Evolutionary conservation across 2,329 filamentous ascomycete genomes (phyloP).

Genomic region (Colletotrichum brevisporum): DNA sequence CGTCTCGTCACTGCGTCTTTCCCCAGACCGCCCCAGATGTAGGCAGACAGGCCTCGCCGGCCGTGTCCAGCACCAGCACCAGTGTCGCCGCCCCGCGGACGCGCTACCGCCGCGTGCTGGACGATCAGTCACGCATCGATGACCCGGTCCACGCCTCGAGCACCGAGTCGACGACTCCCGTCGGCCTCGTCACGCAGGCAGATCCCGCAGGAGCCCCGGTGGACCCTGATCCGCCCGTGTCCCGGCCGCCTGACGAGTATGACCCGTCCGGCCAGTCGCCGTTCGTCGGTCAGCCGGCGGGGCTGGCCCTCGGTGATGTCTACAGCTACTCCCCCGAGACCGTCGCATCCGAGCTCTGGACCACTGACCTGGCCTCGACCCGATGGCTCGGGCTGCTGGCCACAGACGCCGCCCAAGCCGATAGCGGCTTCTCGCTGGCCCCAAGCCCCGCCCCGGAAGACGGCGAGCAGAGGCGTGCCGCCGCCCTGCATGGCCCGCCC

Average conservation of each 20-base stretch:
- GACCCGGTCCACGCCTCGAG: not conserved
- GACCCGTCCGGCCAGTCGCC: conserved; percentile 6
- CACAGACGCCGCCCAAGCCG: conserved; percentile 50
- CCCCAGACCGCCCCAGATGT: conserved; percentile 19
- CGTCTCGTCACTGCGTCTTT: conserved; percentile 44
- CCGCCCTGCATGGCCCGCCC: conserved; percentile 9
- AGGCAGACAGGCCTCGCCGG: conserved; percentile 17
- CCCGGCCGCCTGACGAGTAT: conserved; percentile 13
- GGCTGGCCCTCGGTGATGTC: conserved; percentile 31
- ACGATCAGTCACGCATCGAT: conserved; percentile 7
- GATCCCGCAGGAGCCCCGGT: not conserved
- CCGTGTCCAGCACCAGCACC: not conserved
- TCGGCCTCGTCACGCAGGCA: conserved; percentile 12
- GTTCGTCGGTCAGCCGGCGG: conserved; percentile 25
- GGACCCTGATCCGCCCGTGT: not conserved
- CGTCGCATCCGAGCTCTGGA: conserved; percentile 46
- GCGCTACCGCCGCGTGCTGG: conserved; percentile 17
- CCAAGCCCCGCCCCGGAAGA: conserved; percentile 42
- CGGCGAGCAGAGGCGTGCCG: conserved; percentile 14
- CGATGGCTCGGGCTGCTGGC: conserved; percentile 50
- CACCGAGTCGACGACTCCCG: conserved; percentile 9
- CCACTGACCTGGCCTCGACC: conserved; percentile 48
- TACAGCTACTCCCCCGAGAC: conserved; percentile 46
- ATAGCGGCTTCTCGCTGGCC: conserved; percentile 47
- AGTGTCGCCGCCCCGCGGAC: not conserved